Conservation (phyloP, 768 basidiomycete genomes). For the Tulasnella sp. region DNA sequence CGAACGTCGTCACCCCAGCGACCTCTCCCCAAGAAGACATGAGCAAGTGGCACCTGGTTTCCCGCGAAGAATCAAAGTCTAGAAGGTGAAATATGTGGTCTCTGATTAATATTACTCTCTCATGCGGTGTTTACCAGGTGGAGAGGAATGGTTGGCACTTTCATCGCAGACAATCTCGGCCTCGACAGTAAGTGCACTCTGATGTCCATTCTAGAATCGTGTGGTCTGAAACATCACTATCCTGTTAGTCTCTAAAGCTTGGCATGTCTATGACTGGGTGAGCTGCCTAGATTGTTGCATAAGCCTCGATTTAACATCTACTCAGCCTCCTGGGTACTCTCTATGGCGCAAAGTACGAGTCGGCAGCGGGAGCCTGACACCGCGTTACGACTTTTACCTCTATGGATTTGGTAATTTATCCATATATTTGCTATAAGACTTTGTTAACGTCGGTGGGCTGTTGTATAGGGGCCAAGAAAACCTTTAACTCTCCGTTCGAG, state of each 20-base stretch:
- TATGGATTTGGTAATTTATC: conserved; percentile 14
- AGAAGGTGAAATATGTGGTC: not conserved
- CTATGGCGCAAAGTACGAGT: conserved; percentile 14
- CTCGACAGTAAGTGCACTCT: conserved; percentile 3
- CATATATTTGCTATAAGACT: not conserved
- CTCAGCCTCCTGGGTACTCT: conserved; percentile 19
- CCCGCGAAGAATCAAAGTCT: not conserved
- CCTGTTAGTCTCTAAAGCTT: not conserved
- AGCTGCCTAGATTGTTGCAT: not conserved
- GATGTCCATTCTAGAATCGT: not conserved
- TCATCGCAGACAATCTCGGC: conserved; percentile 19
- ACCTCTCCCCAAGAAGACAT: not conserved
- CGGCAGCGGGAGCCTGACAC: not conserved
- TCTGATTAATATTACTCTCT: not conserved
- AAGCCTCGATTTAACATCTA: not conserved
- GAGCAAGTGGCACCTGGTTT: not conserved
- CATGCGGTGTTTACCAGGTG: not conserved
- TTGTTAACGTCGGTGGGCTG: no score
- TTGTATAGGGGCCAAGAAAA: conserved; percentile 7
- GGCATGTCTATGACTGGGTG: conserved; percentile 23
- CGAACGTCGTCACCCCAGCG: not conserved
- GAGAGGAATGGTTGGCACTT: conserved; percentile 22
- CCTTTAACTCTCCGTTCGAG: conserved; percentile 12
- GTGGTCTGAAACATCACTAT: not conserved
- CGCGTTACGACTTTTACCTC: conserved; percentile 13